Base-by-base conservation (phyloP, 805 yeast genomes). In the Candida saitoana region DNA sequence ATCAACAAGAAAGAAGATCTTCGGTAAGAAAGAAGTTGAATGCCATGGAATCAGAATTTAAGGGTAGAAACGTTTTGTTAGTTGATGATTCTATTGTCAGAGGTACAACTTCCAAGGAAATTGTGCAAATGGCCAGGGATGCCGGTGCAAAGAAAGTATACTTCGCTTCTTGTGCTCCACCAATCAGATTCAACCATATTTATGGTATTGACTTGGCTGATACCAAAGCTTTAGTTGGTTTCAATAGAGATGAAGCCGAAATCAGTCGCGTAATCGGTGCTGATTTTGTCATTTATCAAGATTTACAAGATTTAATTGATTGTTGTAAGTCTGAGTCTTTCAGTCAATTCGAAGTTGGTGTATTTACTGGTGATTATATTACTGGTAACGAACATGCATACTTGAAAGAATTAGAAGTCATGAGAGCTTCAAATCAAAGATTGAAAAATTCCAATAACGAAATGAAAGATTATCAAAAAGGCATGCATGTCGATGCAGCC, bases 201-300 rank as follows among this genome's bases (percentile, higher is more conserved):
- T 93, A 93, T 63, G 99, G 99, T 62, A 93, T 93, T 51, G 99
- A 93, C 69, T 76, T 93, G 47, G 98, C 99, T 20, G 98, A 93
- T 58, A 87, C 91, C 38, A 86, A 80, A 63, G 96, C 96, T 8
- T 73, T 93, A 27, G 96, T 93, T 35, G 99, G 96, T 4, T 93
- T 77, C 65, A 71, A 83, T 52, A 80, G 84, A 54, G 69, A 80
- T 6, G 91, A 82, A 48, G 79, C 78, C 2, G 87, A 87, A 61
- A 82, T 93, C 49, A 82, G 93, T 11, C 55, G 73, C 38, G 86
- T 73, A 5, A 78, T 93, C 47, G 95, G 96, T 36, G 96, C 98
- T 38, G 98, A 93, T 61, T 76, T 74, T 51, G 96, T 93, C 25
- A 83, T 90, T 46, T 93, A 84, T 67, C 98, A 93, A 71, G 77